Conservation (phyloP, 441 rosid species). For the Pelargonium myrrhifolium region DNA sequence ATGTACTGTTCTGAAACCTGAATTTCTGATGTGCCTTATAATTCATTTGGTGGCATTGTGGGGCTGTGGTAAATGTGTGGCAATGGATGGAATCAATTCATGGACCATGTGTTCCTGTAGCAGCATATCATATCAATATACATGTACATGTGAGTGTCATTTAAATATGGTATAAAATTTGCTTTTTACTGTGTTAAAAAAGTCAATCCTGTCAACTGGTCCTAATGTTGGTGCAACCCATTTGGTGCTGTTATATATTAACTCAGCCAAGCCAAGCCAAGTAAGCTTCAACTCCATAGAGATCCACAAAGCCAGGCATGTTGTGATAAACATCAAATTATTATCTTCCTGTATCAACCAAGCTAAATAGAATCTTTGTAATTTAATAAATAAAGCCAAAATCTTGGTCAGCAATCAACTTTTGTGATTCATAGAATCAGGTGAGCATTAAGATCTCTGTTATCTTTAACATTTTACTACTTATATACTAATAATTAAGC, state of each 20-base stretch:
- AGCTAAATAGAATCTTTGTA: too few relatives aligned
- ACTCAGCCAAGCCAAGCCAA: too few relatives aligned
- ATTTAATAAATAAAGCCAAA: not conserved
- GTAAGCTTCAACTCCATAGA: not conserved
- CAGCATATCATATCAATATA: too few relatives aligned
- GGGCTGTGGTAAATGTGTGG: slow-evolving; percentile 1
- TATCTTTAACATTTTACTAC: too few relatives aligned
- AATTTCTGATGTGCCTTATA: not conserved
- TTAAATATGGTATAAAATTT: not conserved
- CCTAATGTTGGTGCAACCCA: slow-evolving; percentile 1
- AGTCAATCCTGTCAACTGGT: not conserved
- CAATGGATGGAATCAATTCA: not conserved
- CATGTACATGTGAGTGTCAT: not conserved
- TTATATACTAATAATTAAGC: too few relatives aligned
- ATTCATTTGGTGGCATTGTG: not conserved
- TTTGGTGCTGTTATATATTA: not conserved
- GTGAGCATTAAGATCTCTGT: not conserved
- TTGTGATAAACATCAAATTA: too few relatives aligned
- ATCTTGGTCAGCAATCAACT: not conserved
- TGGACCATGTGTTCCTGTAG: not conserved
- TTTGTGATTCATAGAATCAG: not conserved
- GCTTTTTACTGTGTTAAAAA: not conserved
- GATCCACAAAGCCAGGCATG: not conserved
- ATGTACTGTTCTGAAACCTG: not conserved
- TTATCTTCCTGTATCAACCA: too few relatives aligned